phyloP scores from a whole-genome alignment of 768 basidiomycete species.

The Podaxis mareebaensis region DNA sequence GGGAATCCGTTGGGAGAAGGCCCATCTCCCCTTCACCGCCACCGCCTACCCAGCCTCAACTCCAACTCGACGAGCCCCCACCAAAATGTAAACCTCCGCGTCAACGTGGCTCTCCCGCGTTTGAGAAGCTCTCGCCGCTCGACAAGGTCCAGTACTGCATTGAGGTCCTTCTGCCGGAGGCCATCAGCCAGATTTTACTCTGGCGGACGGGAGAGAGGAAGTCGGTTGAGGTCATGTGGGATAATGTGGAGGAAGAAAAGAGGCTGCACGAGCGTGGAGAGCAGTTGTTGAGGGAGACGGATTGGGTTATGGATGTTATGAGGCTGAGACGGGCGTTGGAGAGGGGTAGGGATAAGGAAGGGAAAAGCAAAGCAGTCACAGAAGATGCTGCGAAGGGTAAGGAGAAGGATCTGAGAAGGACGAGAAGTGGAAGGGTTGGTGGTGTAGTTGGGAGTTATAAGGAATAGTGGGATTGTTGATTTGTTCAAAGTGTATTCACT shows the following conservation, averaged over 20 bases:
- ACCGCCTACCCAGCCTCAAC: neutral
- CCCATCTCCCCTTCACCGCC: neutral
- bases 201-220: constrained; percentile 67
- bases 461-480: neutral
- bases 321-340: constrained; percentile 37
- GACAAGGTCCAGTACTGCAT: constrained; percentile 71
- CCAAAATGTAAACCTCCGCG: neutral
- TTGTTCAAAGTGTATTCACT: neutral
- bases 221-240: constrained; percentile 43
- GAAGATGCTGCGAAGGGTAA: constrained; percentile 9
- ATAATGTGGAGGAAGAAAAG: constrained; percentile 51
- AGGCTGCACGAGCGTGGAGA: constrained; percentile 50
- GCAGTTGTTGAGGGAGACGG: constrained; percentile 49
- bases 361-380: constrained; percentile 4
- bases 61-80: neutral
- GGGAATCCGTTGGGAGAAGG: neutral
- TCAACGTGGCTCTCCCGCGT: constrained; percentile 20
- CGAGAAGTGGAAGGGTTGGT: constrained; percentile 15
- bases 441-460: constrained; percentile 13
- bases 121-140: constrained; percentile 26
- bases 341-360: constrained; percentile 17
- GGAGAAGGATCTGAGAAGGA: constrained; percentile 13
- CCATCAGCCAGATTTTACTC: constrained; percentile 69
- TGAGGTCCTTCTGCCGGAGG: constrained; percentile 71
- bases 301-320: constrained; percentile 71